Evolutionary conservation across 441 rosid species (phyloP).

Genomic region (Syzygium malaccense): DNA sequence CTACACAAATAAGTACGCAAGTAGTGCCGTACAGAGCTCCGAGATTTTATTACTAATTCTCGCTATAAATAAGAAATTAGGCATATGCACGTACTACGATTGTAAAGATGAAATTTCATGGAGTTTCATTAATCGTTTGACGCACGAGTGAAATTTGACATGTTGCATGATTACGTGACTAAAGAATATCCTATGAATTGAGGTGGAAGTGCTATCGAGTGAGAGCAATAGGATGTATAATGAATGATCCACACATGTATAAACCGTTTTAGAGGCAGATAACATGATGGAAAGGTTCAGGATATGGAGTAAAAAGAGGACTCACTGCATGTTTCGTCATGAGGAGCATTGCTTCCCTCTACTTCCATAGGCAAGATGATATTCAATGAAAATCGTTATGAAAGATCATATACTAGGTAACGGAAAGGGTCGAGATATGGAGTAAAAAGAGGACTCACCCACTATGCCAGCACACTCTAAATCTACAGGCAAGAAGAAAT

Average conservation of each 20-base stretch:
- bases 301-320: not conserved
- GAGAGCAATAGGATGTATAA: not conserved
- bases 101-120: not conserved
- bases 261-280: not conserved
- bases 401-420: not conserved
- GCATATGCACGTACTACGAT: not conserved
- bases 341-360: rapidly evolving
- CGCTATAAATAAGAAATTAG: not conserved
- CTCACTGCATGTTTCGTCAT: rapidly evolving
- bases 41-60: not conserved
- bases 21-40: not conserved
- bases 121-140: not conserved
- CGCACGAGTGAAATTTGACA: not conserved
- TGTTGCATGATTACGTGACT: not conserved
- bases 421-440: no score
- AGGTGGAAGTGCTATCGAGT: not conserved
- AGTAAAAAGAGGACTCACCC: no score
- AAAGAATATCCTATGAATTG: not conserved
- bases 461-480: rapidly evolving
- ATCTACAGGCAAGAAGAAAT: no score
- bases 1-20: not conserved
- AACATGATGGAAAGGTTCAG: not conserved
- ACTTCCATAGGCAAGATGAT: not conserved
- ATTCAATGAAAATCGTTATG: not conserved
- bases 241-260: not conserved